Evolutionary conservation across 2,329 filamentous ascomycete species (phyloP).

Genomic region (Penicillium sclerotigenum): DNA sequence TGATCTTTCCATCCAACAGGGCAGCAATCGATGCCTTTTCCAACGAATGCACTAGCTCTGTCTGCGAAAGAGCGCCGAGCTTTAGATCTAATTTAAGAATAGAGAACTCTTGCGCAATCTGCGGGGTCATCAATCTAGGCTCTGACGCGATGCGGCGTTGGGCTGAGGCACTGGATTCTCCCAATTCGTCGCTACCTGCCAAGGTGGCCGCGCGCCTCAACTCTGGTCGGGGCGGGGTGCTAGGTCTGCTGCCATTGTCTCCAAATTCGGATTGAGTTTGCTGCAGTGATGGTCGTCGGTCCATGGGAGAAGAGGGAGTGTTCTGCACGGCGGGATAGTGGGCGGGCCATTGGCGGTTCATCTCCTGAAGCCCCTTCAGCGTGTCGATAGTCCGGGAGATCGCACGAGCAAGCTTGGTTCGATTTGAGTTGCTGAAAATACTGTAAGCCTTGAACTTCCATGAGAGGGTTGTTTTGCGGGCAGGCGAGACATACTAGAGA

Average conservation of each 20-base stretch:
- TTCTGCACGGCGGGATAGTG: slow-evolving; percentile 72
- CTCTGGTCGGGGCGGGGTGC: slow-evolving; percentile 46
- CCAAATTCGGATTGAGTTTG: slow-evolving; percentile 38
- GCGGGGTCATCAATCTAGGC: slow-evolving; percentile 81
- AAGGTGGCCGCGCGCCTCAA: slow-evolving; percentile 71
- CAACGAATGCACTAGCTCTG: slow-evolving; percentile 88
- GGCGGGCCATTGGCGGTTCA: slow-evolving; percentile 89
- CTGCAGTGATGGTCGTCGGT: slow-evolving; percentile 38
- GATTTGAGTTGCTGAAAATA: slow-evolving; percentile 69
- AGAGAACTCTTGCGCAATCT: slow-evolving; percentile 94
- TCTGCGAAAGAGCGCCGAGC: slow-evolving; percentile 78
- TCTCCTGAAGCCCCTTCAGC: slow-evolving; percentile 77
- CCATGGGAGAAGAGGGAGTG: slow-evolving; percentile 26
- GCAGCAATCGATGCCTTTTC: slow-evolving; percentile 90
- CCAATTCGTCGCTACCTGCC: slow-evolving; percentile 56
- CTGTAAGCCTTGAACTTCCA: slow-evolving; percentile 15
- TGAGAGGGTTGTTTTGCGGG: not conserved
- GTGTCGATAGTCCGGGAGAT: slow-evolving; percentile 85
- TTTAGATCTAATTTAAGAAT: slow-evolving; percentile 93
- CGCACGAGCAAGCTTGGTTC: slow-evolving; percentile 77
- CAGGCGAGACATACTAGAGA: slow-evolving; percentile 59
- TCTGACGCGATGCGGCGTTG: slow-evolving; percentile 62
- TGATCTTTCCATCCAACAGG: slow-evolving; percentile 88
- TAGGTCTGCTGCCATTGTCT: slow-evolving; percentile 19
- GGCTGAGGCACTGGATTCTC: slow-evolving; percentile 72